Percentiles rank a stretch among this genome's conserved stretches.
phyloP scores from a whole-genome alignment of 345 rosid genomes.

The Salix udensis region DNA sequence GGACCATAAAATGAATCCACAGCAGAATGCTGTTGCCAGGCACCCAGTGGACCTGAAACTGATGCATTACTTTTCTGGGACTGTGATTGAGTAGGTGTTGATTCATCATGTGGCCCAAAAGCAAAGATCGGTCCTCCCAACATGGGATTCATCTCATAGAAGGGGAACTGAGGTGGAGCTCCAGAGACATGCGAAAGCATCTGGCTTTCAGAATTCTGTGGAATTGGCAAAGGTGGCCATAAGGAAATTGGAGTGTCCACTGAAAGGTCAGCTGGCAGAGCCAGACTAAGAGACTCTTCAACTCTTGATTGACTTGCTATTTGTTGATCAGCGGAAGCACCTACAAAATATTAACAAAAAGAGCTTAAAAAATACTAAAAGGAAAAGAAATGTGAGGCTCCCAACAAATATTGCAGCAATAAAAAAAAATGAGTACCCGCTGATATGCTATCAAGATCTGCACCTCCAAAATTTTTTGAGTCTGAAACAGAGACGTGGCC shows the following conservation, averaged over 20 bases:
- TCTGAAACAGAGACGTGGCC: constrained; percentile 50
- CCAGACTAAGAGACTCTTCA: constrained; percentile 78
- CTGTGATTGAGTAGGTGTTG: constrained; percentile 61
- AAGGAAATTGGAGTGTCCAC: constrained; percentile 83
- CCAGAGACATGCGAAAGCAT: constrained; percentile 85
- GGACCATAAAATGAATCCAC: constrained; percentile 92
- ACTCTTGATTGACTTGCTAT: constrained; percentile 55
- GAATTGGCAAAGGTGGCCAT: constrained; percentile 78
- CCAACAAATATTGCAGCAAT: neutral
- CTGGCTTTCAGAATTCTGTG: constrained; percentile 65
- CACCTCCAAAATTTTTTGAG: constrained; percentile 53
- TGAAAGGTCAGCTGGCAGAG: constrained; percentile 96
- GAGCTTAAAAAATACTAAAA: neutral
- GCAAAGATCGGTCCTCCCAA: constrained; percentile 82
- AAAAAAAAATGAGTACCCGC: constrained; percentile 25
- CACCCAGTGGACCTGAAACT: constrained; percentile 57
- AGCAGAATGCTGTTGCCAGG: constrained; percentile 87
- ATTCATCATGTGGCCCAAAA: constrained; percentile 83
- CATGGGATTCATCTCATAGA: constrained; percentile 89
- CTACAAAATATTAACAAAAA: constrained; percentile 35
- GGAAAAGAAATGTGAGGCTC: constrained; percentile 3
- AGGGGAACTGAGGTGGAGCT: constrained; percentile 78
- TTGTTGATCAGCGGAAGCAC: constrained; percentile 44
- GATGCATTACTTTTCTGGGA: constrained; percentile 63
- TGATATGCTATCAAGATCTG: constrained; percentile 44